These are phyloP conservation scores for Chytridium lagenaria DNA, from an alignment of 371 early-diverging fungal genomes.

Conservation along the genomic window DNA sequence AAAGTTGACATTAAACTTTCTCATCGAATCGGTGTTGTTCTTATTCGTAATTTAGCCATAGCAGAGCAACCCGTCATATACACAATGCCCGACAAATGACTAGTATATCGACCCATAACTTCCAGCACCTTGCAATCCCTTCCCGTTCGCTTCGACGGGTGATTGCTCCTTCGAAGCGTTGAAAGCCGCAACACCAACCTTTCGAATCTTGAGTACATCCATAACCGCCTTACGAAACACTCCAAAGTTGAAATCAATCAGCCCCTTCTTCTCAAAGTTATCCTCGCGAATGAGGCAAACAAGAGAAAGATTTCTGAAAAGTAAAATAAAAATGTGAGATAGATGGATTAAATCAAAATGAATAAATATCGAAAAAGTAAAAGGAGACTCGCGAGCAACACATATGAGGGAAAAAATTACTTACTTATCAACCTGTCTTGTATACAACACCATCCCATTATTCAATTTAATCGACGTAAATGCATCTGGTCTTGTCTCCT, in stretches of 20 bases:
- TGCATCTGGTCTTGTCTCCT: conserved; percentile 26
- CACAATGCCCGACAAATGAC: neutral
- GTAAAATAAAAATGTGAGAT: neutral
- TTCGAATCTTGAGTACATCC: conserved; percentile 47
- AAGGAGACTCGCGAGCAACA: neutral
- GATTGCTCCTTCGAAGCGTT: neutral
- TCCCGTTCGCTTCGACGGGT: neutral
- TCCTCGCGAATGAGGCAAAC: conserved; percentile 85
- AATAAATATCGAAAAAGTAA: neutral
- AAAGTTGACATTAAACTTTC: too few relatives aligned
- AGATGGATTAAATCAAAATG: too few relatives aligned
- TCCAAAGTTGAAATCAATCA: conserved; percentile 86
- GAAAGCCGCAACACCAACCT: neutral
- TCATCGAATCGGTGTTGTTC: too few relatives aligned
- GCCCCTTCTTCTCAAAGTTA: conserved; percentile 85
- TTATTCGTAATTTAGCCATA: too few relatives aligned
- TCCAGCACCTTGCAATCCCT: neutral
- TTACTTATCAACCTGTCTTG: conserved; percentile 79
- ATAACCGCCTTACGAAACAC: conserved; percentile 49
- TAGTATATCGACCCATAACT: neutral
- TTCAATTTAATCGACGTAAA: conserved; percentile 75
- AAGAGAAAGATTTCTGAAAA: conserved; percentile 69
- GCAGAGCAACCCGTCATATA: too few relatives aligned
- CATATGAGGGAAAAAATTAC: neutral
- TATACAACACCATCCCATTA: conserved; percentile 83